Base-by-base conservation (phyloP, 768 basidiomycete species). In the Clitopilus hobsonii region DNA sequence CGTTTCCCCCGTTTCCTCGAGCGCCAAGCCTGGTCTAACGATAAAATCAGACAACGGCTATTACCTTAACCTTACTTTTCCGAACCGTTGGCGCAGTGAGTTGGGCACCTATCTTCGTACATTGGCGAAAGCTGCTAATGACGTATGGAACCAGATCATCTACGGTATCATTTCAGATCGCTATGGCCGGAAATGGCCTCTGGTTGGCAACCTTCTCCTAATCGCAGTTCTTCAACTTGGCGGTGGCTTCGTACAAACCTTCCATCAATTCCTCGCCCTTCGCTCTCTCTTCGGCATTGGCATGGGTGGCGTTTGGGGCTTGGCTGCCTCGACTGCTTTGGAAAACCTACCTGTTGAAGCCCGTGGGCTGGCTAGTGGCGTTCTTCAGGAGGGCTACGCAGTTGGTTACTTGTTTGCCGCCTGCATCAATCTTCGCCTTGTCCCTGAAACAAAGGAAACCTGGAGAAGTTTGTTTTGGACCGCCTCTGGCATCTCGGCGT, bases 281-380 rank as follows among this genome's bases (percentile, higher is more conserved):
- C 81, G 94, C 5, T 81, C 86, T 1, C 76, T 97, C 41, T 95
- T 94, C 65, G 92, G 92, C 57, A 81, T 94, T 51, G 87, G 85
- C 0, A 92, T 94, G 91, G 91, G 91, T 28, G 91, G 91, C 0
- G 80, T 96, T 47, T 96, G 94, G 92, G 92, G 93, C n/a, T 73
- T 93, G 26, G 81, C 91, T 0, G 76, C 89, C 1, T 79, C 91
- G 0, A 94, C 89, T 0, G 86, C 89, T 0, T 84, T 97, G 29
- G 94, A 97, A 68, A 94, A 91, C 66, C 78, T 96, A 7, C 94
- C 94, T 0, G 85, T 89, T 26, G 88, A 91, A 63, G 79, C 85
- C 13, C 89, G 95, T 67, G 96, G 96, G 20, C 71, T 97, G 1
- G 86, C 85, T 2, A 87, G 84, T 22, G 95, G 95, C 13, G 71